Evolutionary conservation across 805 yeast species (phyloP).

Genomic region (Pichia gijzeniarum): DNA sequence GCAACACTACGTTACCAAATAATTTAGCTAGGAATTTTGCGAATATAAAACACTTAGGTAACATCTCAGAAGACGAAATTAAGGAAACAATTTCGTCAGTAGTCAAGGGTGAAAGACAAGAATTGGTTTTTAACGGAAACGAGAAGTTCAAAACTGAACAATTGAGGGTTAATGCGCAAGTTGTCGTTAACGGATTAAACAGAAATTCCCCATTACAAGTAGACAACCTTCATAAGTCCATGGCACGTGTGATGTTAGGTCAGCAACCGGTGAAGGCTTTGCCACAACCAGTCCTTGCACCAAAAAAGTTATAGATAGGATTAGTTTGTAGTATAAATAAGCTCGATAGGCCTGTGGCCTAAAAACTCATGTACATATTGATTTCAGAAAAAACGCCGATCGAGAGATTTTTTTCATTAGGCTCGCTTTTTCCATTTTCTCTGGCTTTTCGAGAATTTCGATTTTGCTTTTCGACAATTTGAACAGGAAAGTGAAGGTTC

Average conservation of each 20-base stretch:
- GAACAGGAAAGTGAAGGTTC: no score
- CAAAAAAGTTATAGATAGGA: slow-evolving; percentile 10
- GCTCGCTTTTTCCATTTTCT: no score
- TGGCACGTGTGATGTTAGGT: slow-evolving; percentile 20
- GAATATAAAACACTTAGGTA: slow-evolving; percentile 11
- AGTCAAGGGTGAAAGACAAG: slow-evolving; percentile 26
- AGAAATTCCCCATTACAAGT: slow-evolving; percentile 29
- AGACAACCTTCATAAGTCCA: slow-evolving; percentile 17
- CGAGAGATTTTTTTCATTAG: background rate
- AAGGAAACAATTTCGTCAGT: slow-evolving; percentile 19
- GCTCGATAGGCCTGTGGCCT: background rate
- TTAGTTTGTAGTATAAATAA: background rate
- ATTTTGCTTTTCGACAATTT: no score
- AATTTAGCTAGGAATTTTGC: slow-evolving; percentile 16
- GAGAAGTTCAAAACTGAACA: slow-evolving; percentile 22
- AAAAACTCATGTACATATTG: background rate
- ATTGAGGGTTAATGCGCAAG: slow-evolving; percentile 25
- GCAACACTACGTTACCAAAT: slow-evolving; percentile 19
- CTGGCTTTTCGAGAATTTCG: no score
- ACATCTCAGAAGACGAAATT: slow-evolving; percentile 19
- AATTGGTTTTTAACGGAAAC: slow-evolving; percentile 18
- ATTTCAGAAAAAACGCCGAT: background rate
- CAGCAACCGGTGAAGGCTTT: slow-evolving; percentile 16
- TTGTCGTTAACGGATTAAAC: slow-evolving; percentile 26
- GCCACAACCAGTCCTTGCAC: slow-evolving; percentile 18